Percentiles rank a stretch among this genome's conserved stretches.
Evolutionary conservation across 2,329 filamentous ascomycete genomes (phyloP).

Genomic region (Thelonectria rubi): DNA sequence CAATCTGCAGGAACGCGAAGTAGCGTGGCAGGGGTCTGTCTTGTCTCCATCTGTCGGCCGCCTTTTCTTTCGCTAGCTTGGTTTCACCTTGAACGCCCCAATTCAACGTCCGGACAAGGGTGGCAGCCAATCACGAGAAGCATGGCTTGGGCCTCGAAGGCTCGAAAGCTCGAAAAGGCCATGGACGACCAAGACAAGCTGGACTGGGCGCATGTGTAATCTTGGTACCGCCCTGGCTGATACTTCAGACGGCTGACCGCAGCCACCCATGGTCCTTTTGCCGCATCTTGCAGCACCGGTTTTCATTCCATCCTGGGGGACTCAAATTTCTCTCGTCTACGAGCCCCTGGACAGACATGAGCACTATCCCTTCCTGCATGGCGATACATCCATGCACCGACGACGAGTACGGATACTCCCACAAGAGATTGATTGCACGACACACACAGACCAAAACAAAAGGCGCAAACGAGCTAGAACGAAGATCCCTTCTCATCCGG

Average conservation of each 20-base stretch:
- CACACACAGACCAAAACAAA: not conserved
- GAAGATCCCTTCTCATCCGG: slow-evolving; percentile 1
- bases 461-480: slow-evolving; percentile 5
- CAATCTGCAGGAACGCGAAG: slow-evolving; percentile 25
- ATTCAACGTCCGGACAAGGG: slow-evolving; percentile 15
- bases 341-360: not conserved
- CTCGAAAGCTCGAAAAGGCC: slow-evolving; percentile 2
- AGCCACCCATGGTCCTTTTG: slow-evolving; percentile 9
- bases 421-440: not conserved
- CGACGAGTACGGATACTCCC: not conserved
- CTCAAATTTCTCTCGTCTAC: not conserved
- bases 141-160: not conserved
- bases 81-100: slow-evolving; percentile 19
- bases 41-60: not conserved
- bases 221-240: not conserved
- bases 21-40: slow-evolving; percentile 16
- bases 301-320: slow-evolving; percentile 2
- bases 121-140: slow-evolving; percentile 11
- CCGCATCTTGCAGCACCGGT: not conserved
- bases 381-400: not conserved
- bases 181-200: not conserved
- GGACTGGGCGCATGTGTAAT: slow-evolving; percentile 3
- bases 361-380: not conserved
- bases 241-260: not conserved
- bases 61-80: slow-evolving; percentile 15